Conservation (phyloP, 2,329 filamentous ascomycete genomes). For the Parastagonospora avenae region DNA sequence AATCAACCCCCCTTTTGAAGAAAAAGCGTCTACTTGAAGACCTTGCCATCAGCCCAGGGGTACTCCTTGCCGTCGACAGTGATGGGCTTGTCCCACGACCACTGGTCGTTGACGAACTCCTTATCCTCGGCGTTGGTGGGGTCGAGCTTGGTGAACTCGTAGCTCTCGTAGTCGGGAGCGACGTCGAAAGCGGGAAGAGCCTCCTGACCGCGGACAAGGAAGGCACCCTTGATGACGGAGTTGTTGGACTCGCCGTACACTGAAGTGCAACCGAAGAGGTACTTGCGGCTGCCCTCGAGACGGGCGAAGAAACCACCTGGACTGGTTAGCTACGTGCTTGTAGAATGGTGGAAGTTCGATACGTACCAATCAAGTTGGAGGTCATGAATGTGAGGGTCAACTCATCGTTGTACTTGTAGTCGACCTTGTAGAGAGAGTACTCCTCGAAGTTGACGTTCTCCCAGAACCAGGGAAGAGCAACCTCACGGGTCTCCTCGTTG, state of each 20-base stretch:
- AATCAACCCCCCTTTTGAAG: slow-evolving; percentile 14
- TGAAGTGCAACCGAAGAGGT: slow-evolving; percentile 87
- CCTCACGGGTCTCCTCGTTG: slow-evolving; percentile 83
- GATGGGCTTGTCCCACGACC: slow-evolving; percentile 89
- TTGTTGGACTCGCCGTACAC: slow-evolving; percentile 90
- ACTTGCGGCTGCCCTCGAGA: slow-evolving; percentile 97
- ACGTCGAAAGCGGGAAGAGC: slow-evolving; percentile 88
- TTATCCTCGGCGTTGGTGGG: slow-evolving; percentile 81
- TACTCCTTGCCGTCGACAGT: slow-evolving; percentile 85
- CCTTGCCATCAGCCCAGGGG: slow-evolving; percentile 88
- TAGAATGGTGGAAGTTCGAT: neutral
- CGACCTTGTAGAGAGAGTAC: slow-evolving; percentile 91
- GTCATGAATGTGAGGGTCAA: slow-evolving; percentile 98
- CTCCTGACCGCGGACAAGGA: slow-evolving; percentile 92
- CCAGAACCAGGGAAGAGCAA: slow-evolving; percentile 97
- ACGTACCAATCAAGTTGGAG: slow-evolving; percentile 86
- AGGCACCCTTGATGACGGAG: slow-evolving; percentile 90
- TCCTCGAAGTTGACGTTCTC: slow-evolving; percentile 91
- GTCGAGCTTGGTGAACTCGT: slow-evolving; percentile 96
- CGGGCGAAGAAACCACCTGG: slow-evolving; percentile 90
- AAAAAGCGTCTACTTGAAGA: slow-evolving; percentile 83
- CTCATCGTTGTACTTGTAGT: slow-evolving; percentile 99
- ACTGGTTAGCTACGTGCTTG: slow-evolving; percentile 15
- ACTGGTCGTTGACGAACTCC: slow-evolving; percentile 83
- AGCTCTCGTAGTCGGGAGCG: slow-evolving; percentile 96